A percentile compares a stretch with the other conserved stretches of the same genome.
These are phyloP conservation scores for Hypoxylon sp. DNA, from an alignment of 2,329 filamentous ascomycete genomes.

Conservation along the genomic window DNA sequence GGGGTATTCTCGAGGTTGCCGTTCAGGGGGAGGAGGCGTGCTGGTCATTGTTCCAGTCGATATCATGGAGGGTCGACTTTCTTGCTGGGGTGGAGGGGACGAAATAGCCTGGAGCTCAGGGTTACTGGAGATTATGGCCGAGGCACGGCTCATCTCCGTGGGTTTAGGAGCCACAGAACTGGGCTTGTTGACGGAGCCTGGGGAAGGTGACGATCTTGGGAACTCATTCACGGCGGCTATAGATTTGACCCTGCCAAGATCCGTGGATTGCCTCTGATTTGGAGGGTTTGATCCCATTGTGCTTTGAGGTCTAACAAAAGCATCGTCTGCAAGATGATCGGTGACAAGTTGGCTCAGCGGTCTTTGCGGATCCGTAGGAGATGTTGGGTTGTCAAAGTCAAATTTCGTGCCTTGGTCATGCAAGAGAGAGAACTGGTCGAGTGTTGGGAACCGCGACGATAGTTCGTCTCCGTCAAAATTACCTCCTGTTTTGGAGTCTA, in stretches of 20 bases:
- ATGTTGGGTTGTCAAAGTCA: constrained; percentile 77
- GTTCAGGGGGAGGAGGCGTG: constrained; percentile 67
- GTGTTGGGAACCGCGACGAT: constrained; percentile 85
- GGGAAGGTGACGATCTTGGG: constrained; percentile 54
- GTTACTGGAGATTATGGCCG: constrained; percentile 73
- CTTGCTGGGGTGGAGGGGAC: constrained; percentile 59
- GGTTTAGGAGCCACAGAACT: constrained; percentile 60
- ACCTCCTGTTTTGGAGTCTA: constrained; percentile 76
- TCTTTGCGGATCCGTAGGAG: constrained; percentile 61
- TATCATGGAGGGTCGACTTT: constrained; percentile 60
- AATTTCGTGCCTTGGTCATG: constrained; percentile 89
- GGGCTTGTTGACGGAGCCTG: constrained; percentile 53
- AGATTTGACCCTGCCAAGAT: constrained; percentile 53
- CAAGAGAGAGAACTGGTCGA: constrained; percentile 92
- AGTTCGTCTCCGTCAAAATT: constrained; percentile 79
- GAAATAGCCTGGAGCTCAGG: constrained; percentile 73
- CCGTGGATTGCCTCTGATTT: constrained; percentile 53
- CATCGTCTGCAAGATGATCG: constrained; percentile 86
- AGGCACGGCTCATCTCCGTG: constrained; percentile 70
- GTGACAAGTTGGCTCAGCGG: constrained; percentile 77
- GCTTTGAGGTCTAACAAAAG: constrained; percentile 71
- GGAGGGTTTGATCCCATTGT: constrained; percentile 49
- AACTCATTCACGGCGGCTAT: constrained; percentile 44
- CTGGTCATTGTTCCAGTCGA: constrained; percentile 85
- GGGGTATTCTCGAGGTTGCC: constrained; percentile 60